Percentiles rank a stretch among this genome's conserved stretches.
phyloP scores from a whole-genome alignment of 345 rosid genomes.

The Ceriops decandra region DNA sequence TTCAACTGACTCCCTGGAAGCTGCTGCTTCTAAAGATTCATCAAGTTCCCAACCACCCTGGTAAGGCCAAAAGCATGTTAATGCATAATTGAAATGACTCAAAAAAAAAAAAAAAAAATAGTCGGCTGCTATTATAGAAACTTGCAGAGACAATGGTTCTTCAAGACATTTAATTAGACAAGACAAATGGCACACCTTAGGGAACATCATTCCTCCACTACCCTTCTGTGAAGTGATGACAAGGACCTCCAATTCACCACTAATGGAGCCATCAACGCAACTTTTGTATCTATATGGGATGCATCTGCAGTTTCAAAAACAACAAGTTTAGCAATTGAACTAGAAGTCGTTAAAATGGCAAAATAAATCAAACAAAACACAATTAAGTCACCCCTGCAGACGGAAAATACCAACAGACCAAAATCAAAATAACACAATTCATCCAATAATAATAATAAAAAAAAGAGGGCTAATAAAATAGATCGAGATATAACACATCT shows the following conservation, averaged over 20 bases:
- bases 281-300: slow-evolving; percentile 64
- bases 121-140: too few relatives aligned
- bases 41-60: slow-evolving; percentile 98
- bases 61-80: background rate
- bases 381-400: too few relatives aligned
- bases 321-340: background rate
- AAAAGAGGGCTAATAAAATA: background rate
- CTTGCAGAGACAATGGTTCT: too few relatives aligned
- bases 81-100: slow-evolving; percentile 1
- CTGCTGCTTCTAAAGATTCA: slow-evolving; percentile 76
- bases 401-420: too few relatives aligned
- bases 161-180: background rate
- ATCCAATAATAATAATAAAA: too few relatives aligned
- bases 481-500: background rate
- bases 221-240: slow-evolving; percentile 76
- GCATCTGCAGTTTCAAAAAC: slow-evolving; percentile 42
- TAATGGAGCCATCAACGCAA: slow-evolving; percentile 26
- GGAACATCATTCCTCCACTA: slow-evolving; percentile 72
- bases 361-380: too few relatives aligned
- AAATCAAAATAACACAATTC: too few relatives aligned
- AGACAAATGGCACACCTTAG: slow-evolving; percentile 48
- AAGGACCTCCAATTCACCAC: slow-evolving; percentile 60
- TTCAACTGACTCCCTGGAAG: slow-evolving; percentile 66
- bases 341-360: too few relatives aligned
- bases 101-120: too few relatives aligned